These are phyloP conservation scores for Kodamaea laetipori DNA, from an alignment of 805 yeast genomes.

Conservation along the genomic window DNA sequence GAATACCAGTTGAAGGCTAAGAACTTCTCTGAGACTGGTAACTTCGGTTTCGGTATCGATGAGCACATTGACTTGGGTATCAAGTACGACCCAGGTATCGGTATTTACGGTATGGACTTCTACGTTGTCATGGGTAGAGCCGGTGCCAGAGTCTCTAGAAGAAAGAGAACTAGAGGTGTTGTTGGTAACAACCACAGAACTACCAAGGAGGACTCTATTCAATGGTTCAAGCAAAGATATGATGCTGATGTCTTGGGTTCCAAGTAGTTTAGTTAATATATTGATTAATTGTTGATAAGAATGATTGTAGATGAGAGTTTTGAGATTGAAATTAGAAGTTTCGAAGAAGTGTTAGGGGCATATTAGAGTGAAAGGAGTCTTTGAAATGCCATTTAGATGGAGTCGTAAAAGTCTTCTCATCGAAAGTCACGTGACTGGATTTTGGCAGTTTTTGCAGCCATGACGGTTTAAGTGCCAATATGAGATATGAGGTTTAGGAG, in stretches of 20 bases:
- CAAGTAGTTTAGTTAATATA: constrained; percentile 51
- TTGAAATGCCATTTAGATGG: too few relatives aligned
- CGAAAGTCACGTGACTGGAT: too few relatives aligned
- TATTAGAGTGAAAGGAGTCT: too few relatives aligned
- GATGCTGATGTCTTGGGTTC: constrained; percentile 91
- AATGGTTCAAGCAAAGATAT: constrained; percentile 99
- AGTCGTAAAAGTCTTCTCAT: too few relatives aligned
- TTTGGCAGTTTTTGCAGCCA: too few relatives aligned
- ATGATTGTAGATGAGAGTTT: constrained; percentile 6
- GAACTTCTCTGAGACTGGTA: constrained; percentile 99
- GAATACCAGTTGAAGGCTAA: constrained; percentile 93
- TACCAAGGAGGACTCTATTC: constrained; percentile 88
- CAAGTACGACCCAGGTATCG: constrained; percentile 99
- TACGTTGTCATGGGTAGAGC: constrained; percentile 99
- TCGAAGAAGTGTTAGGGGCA: too few relatives aligned
- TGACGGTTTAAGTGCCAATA: too few relatives aligned
- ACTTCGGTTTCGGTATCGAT: constrained; percentile 99
- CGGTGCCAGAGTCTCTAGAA: constrained; percentile 98
- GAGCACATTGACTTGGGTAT: constrained; percentile 99
- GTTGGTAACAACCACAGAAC: constrained; percentile 94
- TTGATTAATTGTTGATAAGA: constrained; percentile 6
- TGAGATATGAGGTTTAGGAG: too few relatives aligned
- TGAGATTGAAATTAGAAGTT: too few relatives aligned
- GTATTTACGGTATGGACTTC: constrained; percentile 99
- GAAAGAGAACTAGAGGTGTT: constrained; percentile 89